These are phyloP conservation scores for Cladophialophora chaetospira DNA, from an alignment of 2,329 filamentous ascomycete genomes.

Conservation along the genomic window DNA sequence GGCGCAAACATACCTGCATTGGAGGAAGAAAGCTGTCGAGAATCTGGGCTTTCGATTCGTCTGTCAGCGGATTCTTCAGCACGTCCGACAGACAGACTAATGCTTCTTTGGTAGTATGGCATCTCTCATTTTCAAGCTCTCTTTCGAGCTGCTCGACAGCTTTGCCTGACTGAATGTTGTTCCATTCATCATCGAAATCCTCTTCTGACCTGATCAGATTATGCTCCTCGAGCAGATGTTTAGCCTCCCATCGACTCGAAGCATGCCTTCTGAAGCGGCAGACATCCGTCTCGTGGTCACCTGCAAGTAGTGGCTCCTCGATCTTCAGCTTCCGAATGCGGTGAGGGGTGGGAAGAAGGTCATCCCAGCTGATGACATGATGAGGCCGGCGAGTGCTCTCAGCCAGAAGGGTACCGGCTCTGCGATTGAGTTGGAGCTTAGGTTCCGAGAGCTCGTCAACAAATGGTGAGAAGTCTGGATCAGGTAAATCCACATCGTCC, in stretches of 20 bases:
- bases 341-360: conserved; percentile 31
- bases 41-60: conserved; percentile 4
- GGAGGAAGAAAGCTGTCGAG: background rate
- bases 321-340: conserved; percentile 41
- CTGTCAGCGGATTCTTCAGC: background rate
- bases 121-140: conserved; percentile 16
- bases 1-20: background rate
- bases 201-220: background rate
- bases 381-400: conserved; percentile 34
- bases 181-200: conserved; percentile 16
- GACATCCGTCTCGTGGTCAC: conserved; percentile 50
- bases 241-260: background rate
- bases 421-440: conserved; percentile 40
- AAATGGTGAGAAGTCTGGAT: conserved; percentile 33
- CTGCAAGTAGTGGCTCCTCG: conserved; percentile 47
- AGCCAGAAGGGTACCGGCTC: conserved; percentile 37
- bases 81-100: conserved; percentile 11
- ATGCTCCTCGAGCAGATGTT: background rate
- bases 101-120: conserved; percentile 23
- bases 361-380: conserved; percentile 24
- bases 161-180: conserved; percentile 5
- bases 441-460: conserved; percentile 34
- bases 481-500: conserved; percentile 24
- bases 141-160: conserved; percentile 2
- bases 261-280: conserved; percentile 38